A percentile compares a stretch with the other conserved stretches of the same genome.
Evolutionary conservation across 345 rosid species (phyloP).

Genomic region (Gossypium bickii): DNA sequence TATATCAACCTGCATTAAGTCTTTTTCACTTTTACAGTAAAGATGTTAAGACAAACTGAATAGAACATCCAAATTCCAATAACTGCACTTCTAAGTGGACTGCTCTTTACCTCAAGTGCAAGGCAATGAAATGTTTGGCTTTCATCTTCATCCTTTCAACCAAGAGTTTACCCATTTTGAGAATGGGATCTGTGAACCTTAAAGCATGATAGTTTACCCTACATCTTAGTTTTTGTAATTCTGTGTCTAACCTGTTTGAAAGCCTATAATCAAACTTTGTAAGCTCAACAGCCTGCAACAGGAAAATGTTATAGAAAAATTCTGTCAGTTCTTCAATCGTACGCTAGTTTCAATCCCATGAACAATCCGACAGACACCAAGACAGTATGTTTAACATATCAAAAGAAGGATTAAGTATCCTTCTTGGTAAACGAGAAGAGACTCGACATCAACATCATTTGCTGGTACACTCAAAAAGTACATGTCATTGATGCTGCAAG

Average conservation of each 20-base stretch:
- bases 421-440: not conserved
- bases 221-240: conserved; percentile 86
- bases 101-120: conserved; percentile 70
- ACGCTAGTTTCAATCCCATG: not conserved
- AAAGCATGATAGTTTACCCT: conserved; percentile 90
- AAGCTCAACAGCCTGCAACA: conserved; percentile 75
- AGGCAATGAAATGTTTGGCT: conserved; percentile 62
- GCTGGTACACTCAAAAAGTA: too few species aligned
- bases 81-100: not conserved
- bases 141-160: conserved; percentile 66
- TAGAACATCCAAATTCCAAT: not conserved
- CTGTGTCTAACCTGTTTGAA: conserved; percentile 56
- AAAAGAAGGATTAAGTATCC: not conserved
- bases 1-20: conserved; percentile 5
- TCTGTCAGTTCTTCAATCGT: not conserved
- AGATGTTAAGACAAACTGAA: not conserved
- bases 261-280: conserved; percentile 91
- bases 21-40: not conserved
- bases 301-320: conserved; percentile 7
- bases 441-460: not conserved
- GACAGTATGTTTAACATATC: not conserved
- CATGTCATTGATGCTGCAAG: not conserved
- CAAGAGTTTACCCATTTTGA: conserved; percentile 56
- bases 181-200: conserved; percentile 62
- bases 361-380: not conserved